Evolutionary conservation across 1,284 basidiomycete species (phyloP).

Genomic region (Heliocybe sulcata): DNA sequence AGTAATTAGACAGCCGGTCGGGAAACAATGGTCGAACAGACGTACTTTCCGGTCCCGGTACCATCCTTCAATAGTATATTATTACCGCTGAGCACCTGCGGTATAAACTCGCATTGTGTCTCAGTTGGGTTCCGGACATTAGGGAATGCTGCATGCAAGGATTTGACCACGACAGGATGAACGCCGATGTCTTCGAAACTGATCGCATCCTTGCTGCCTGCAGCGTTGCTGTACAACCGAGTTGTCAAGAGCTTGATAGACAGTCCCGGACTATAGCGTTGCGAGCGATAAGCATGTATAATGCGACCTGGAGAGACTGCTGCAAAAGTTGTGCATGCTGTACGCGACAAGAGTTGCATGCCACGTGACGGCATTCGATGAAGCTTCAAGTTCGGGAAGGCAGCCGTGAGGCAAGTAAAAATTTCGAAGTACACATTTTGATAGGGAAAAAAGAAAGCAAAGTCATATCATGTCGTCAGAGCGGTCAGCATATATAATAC

Average conservation of each 20-base stretch:
- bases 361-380: neutral
- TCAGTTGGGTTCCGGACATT: constrained; percentile 48
- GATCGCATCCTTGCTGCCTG: neutral
- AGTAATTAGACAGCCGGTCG: neutral
- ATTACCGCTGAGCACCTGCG: constrained; percentile 45
- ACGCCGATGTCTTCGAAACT: constrained; percentile 47
- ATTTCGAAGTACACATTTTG: neutral
- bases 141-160: constrained; percentile 54
- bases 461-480: neutral
- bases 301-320: too few species aligned
- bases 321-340: too few species aligned
- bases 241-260: neutral
- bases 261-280: neutral
- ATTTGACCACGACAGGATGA: constrained; percentile 35
- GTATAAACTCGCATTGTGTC: constrained; percentile 54
- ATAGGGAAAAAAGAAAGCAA: neutral
- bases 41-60: constrained; percentile 75
- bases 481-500: neutral
- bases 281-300: neutral
- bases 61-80: constrained; percentile 61
- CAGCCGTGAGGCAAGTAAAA: neutral
- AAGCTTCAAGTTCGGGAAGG: neutral
- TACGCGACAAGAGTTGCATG: too few species aligned
- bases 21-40: constrained; percentile 6
- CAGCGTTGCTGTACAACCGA: neutral